A percentile compares a stretch with the other conserved stretches of the same genome.
Conservation (phyloP, 768 basidiomycete genomes). For the Chlorophyllum brunneum region DNA sequence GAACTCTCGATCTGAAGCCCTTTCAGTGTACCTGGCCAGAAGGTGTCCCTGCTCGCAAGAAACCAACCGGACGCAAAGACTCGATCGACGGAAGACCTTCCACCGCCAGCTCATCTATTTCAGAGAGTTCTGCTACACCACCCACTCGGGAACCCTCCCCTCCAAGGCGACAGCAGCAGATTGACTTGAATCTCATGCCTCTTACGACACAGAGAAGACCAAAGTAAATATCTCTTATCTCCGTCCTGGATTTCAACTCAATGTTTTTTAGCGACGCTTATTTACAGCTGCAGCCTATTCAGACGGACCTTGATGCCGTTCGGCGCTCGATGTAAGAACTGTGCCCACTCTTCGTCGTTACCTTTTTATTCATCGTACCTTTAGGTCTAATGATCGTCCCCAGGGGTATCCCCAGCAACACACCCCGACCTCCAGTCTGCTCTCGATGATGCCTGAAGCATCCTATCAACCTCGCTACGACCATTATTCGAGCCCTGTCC, state of each 20-base stretch:
- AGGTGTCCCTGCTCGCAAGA: constrained; percentile 68
- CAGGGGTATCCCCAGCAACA: constrained; percentile 45
- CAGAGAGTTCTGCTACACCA: constrained; percentile 62
- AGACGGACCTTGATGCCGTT: constrained; percentile 37
- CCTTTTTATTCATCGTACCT: constrained; percentile 14
- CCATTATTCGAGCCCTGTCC: constrained; percentile 36
- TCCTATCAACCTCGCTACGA: constrained; percentile 52
- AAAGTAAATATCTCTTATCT: constrained; percentile 27
- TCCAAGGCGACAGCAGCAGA: constrained; percentile 43
- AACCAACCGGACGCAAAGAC: constrained; percentile 54
- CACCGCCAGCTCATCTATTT: constrained; percentile 71
- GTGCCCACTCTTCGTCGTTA: constrained; percentile 5
- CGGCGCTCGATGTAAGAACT: constrained; percentile 46
- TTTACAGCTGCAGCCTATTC: constrained; percentile 39
- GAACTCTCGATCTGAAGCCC: constrained; percentile 13
- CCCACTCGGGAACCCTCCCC: constrained; percentile 67
- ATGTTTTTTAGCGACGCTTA: constrained; percentile 38
- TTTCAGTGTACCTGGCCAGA: constrained; percentile 82
- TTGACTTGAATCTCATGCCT: constrained; percentile 38
- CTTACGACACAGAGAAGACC: constrained; percentile 34
- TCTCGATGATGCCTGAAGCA: constrained; percentile 61
- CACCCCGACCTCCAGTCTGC: constrained; percentile 33
- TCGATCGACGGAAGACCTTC: constrained; percentile 62
- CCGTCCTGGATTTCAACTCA: constrained; percentile 12
- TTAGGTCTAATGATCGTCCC: constrained; percentile 31